A percentile compares a stretch with the other conserved stretches of the same genome.
phyloP scores from a whole-genome alignment of 2,329 filamentous ascomycete genomes.

The Colletotrichum sp. region DNA sequence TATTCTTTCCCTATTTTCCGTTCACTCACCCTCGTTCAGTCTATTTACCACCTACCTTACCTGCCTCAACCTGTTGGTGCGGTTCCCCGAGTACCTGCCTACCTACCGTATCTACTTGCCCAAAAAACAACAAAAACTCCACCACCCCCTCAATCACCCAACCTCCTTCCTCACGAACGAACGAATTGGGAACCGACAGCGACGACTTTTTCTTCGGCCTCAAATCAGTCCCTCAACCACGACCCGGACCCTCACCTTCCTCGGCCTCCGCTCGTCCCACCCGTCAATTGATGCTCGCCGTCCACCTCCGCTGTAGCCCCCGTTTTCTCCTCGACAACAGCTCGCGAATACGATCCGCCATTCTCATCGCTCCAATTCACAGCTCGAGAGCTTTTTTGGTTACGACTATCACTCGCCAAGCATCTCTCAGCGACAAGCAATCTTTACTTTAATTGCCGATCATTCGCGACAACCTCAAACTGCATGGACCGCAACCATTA shows the following conservation, averaged over 20 bases:
- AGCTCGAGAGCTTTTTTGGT: conserved; percentile 32
- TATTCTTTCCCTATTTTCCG: neutral
- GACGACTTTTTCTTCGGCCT: neutral
- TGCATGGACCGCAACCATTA: neutral
- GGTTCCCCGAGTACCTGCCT: neutral
- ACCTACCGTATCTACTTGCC: neutral
- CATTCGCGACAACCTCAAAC: neutral
- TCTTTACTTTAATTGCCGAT: neutral
- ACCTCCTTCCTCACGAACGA: conserved; percentile 3
- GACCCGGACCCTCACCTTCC: conserved; percentile 3
- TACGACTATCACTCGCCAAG: conserved; percentile 32
- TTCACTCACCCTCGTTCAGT: conserved; percentile 17
- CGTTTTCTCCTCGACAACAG: neutral
- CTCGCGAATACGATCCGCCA: neutral
- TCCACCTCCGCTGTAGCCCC: conserved; percentile 22
- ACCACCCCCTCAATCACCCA: neutral
- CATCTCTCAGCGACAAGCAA: conserved; percentile 28
- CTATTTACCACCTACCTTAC: neutral
- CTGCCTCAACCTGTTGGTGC: neutral
- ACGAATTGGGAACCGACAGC: neutral
- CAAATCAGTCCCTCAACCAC: neutral
- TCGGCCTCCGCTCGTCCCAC: neutral
- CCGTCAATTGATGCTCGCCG: conserved; percentile 24
- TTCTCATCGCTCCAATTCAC: conserved; percentile 22
- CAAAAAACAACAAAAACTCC: neutral